These are phyloP conservation scores for Pythium aphanidermatum DNA, from an alignment of 352 stramenopile species.

Conservation along the genomic window DNA sequence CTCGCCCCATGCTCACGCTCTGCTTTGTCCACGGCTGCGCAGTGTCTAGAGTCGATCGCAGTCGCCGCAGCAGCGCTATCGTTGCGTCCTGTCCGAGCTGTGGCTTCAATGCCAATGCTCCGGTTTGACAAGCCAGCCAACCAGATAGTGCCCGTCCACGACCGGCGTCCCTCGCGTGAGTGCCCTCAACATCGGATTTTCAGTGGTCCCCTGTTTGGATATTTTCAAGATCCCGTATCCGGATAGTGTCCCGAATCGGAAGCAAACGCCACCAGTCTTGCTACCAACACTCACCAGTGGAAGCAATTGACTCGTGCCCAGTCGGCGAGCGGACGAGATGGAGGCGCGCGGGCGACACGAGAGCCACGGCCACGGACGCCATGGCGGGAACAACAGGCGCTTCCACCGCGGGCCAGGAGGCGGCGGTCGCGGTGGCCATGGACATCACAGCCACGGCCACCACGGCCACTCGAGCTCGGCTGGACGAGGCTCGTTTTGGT, in stretches of 20 bases:
- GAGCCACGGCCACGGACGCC: neutral
- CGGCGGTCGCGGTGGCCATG: constrained; percentile 10
- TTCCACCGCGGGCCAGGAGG: constrained; percentile 12
- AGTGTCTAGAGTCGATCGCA: neutral
- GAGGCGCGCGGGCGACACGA: neutral
- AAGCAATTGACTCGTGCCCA: constrained; percentile 9
- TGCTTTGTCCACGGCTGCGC: constrained; percentile 2
- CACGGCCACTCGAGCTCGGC: neutral
- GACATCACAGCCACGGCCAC: constrained; percentile 3
- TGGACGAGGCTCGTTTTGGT: constrained; percentile 22
- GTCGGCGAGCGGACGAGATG: constrained; percentile 5
- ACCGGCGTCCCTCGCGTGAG: neutral
- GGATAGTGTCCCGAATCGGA: constrained; percentile 1
- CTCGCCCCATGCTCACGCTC: constrained; percentile 11
- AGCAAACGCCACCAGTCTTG: neutral
- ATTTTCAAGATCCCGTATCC: no score
- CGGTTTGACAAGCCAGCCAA: constrained; percentile 6
- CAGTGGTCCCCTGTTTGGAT: constrained; percentile 6
- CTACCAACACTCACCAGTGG: constrained; percentile 8
- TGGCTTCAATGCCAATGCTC: neutral
- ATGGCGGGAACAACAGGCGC: constrained; percentile 4
- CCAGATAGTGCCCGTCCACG: constrained; percentile 6
- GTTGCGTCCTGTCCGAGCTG: constrained; percentile 1
- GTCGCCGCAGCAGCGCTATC: constrained; percentile 3
- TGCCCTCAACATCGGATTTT: neutral